Base-by-base conservation (phyloP, 2,329 filamentous ascomycete genomes). In the Fusarium virguliforme region DNA sequence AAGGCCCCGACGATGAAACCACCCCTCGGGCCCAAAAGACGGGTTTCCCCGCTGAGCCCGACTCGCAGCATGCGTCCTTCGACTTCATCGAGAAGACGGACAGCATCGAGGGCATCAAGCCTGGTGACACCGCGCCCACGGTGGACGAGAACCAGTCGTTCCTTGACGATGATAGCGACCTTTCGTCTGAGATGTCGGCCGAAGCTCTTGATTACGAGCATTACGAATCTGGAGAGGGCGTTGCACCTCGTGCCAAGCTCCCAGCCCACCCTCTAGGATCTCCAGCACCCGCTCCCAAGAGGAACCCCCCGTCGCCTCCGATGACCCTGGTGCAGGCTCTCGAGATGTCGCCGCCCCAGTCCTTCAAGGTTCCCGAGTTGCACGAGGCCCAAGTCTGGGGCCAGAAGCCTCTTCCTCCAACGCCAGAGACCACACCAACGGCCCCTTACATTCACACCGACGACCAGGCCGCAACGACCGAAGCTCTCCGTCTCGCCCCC, bases 161-260 rank as follows among this genome's bases (percentile, higher is more conserved):
- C 64, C 73, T 87, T 28, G 81, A 86, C 22, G 82, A 92, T 41
- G 83, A 83, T 13, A 87, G 85, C 59, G 89, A 91, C 65, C 81
- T 91, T 8, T 92, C 89, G 3, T 91, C 89, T 0, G 89, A 91
- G 70, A 72, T 91, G 46, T 91, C 89, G 1, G 79, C 82, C 2
- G 87, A 89, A n/a, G 77, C 82, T 3, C 74, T 83, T 3, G 81
- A 81, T 7, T 62, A 87, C 1, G 80, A 82, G 3, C 86, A 88
- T 7, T 76, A 83, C 1, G 80, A 81, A 13, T 78, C 77, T 13
- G 66, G 63, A 8, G 60, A 73, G 3, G 61, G 32, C 12, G 60
- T 65, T 61, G 60, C 68, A 18, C 67, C 71, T 12, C 68, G 73
- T 8, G 48, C 68, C 32, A 72, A 68, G 18, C 73, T 83, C 6